Evolutionary conservation across 2,329 filamentous ascomycete species (phyloP), one percentile per base, ranked within the genome.

Genomic region (Dactylellina leptospora): DNA sequence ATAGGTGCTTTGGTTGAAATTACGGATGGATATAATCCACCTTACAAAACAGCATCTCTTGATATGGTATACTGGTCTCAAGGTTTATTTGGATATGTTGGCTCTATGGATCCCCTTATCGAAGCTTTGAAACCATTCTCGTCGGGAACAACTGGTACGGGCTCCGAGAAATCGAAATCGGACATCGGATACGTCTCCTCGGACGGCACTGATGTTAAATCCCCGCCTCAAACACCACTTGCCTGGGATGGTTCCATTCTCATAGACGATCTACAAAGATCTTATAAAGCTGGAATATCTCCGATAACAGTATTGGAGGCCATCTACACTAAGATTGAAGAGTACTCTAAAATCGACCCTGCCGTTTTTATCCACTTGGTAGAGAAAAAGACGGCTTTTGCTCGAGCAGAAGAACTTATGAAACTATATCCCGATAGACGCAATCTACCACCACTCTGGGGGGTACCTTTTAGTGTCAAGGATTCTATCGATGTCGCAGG

Each of bases 401-500:
- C 77, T 13, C 77, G 78, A n/a, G 81, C 81, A 23, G 76, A 78
- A 69, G 75, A 77, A 3, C 76, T 82, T 0, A 76, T 78, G 11
- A 74, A 77, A n/a, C 77, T 74, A 23, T 82, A 79, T 38, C 74
- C 75, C 30, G 74, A 78, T 36, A 76, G 78, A 48, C 75, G 77
- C 18, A 79, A 77, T 27, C 77, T 81, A 3, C 82, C 82, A 5
- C 83, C 84, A 2, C 79, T 87, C 0, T 87, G 82, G 73, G 85
- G 85, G 25, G 77, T 86, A 1, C 85, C 85, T 0, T 87, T 87
- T 74, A 82, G 82, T 1, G 80, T 86, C 54, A 86, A 86, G 75
- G 85, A 87, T 76, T 84, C 80, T 40, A 84, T 86, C 55, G 84
- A 86, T 73, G 79, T 86, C 11, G 80, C 81, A 10, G 81, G 82